phyloP scores from a whole-genome alignment of 2,329 filamentous ascomycete species.

The Fusarium piperis region DNA sequence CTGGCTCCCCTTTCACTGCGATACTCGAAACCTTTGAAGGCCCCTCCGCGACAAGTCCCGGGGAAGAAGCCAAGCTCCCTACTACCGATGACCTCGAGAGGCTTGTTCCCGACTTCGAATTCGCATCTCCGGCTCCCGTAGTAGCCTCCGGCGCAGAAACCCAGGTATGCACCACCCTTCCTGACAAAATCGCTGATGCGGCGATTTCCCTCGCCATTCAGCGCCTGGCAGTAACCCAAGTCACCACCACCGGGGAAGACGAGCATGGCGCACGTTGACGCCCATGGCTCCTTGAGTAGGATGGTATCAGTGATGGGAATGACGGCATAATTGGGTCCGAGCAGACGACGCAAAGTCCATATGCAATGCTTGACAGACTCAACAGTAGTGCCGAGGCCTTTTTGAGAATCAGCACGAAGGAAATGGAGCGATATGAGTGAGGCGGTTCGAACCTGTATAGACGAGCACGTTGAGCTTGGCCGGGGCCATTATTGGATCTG shows the following conservation, averaged over 20 bases:
- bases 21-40: conserved; percentile 91
- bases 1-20: conserved; percentile 85
- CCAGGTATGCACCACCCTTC: conserved; percentile 84
- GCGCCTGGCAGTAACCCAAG: conserved; percentile 84
- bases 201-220: conserved; percentile 90
- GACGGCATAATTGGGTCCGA: conserved; percentile 92
- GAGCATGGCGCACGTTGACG: conserved; percentile 83
- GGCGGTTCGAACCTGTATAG: conserved; percentile 75
- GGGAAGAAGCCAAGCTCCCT: conserved; percentile 91
- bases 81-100: conserved; percentile 84
- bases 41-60: conserved; percentile 83
- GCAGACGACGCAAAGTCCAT: conserved; percentile 83
- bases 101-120: conserved; percentile 84
- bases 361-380: conserved; percentile 92
- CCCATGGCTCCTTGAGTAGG: conserved; percentile 92
- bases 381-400: conserved; percentile 84
- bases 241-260: conserved; percentile 97
- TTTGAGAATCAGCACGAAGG: conserved; percentile 11
- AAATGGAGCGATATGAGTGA: not conserved
- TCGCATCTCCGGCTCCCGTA: conserved; percentile 86
- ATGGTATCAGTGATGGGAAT: conserved; percentile 82
- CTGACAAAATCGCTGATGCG: conserved; percentile 87
- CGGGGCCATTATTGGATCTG: conserved; percentile 63
- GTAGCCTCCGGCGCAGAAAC: conserved; percentile 94
- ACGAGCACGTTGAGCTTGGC: conserved; percentile 90